Conservation (phyloP, 306 rosid species). For the Fagus sylvatica region DNA sequence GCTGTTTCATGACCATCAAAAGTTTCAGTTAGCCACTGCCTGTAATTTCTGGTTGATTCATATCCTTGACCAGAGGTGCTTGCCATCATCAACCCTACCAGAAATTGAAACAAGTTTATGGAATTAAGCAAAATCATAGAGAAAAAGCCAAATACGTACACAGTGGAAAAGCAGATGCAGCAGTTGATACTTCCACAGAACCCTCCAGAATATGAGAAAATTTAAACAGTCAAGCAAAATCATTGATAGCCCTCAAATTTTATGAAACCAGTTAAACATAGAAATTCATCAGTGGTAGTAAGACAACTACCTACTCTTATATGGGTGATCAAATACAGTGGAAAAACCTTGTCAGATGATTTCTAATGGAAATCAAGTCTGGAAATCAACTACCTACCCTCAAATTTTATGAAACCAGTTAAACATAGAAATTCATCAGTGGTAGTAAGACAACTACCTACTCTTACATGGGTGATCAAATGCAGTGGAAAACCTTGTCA, state of each 20-base stretch:
- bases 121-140: not conserved
- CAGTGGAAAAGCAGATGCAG: not conserved
- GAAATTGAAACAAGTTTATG: not conserved
- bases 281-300: not conserved
- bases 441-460: not conserved
- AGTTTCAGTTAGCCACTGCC: slow-evolving; percentile 25
- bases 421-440: not conserved
- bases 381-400: not conserved
- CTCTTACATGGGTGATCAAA: not conserved
- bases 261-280: not conserved
- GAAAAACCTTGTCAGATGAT: not conserved
- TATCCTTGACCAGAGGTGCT: slow-evolving; percentile 20
- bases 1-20: slow-evolving; percentile 20
- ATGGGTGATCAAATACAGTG: not conserved
- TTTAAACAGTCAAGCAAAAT: not conserved
- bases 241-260: not conserved
- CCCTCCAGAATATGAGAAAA: not conserved
- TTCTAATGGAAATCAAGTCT: not conserved
- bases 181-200: not conserved
- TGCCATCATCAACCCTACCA: slow-evolving; percentile 21
- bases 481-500: not conserved
- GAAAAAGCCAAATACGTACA: not conserved
- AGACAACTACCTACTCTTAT: not conserved
- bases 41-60: slow-evolving; percentile 9
- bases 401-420: not conserved